phyloP scores from a whole-genome alignment of 345 rosid genomes.

The Laguncularia racemosa region DNA sequence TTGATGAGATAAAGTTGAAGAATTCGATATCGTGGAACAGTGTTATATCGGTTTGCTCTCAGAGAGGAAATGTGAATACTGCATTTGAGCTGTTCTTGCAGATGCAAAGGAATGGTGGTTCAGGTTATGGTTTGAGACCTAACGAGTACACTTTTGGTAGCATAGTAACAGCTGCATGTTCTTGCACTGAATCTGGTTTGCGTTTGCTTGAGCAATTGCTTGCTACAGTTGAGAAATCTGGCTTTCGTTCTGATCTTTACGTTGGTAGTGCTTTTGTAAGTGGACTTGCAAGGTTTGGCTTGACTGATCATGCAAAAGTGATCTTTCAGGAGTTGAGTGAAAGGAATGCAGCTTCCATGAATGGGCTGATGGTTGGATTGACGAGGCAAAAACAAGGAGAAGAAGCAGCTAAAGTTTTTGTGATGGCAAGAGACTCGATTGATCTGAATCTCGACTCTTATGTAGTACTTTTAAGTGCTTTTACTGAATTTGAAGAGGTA shows the following conservation, averaged over 20 bases:
- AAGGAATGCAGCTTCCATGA: constrained; percentile 66
- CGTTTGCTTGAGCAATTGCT: constrained; percentile 72
- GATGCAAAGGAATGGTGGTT: constrained; percentile 42
- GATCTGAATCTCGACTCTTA: constrained; percentile 55
- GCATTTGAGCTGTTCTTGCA: constrained; percentile 56
- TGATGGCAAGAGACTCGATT: constrained; percentile 39
- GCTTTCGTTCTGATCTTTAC: constrained; percentile 58
- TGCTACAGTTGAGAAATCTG: constrained; percentile 50
- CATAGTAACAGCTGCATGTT: constrained; percentile 61
- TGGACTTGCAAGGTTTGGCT: constrained; percentile 68
- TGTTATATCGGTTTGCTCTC: constrained; percentile 62
- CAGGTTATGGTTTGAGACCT: constrained; percentile 32
- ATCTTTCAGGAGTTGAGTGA: constrained; percentile 54
- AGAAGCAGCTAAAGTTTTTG: constrained; percentile 57
- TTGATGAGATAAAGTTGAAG: constrained; percentile 49
- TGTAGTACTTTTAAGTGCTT: constrained; percentile 62
- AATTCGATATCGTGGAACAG: constrained; percentile 72
- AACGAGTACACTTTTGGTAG: constrained; percentile 87
- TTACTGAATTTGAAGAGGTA: constrained; percentile 43
- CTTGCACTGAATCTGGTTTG: constrained; percentile 35
- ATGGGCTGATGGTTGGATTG: constrained; percentile 85
- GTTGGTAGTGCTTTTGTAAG: constrained; percentile 84
- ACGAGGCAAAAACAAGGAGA: constrained; percentile 60
- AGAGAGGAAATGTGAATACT: constrained; percentile 37
- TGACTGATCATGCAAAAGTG: constrained; percentile 42